These are phyloP conservation scores for Penicillium glabrum DNA, from an alignment of 2,329 filamentous ascomycete genomes.

Conservation along the genomic window DNA sequence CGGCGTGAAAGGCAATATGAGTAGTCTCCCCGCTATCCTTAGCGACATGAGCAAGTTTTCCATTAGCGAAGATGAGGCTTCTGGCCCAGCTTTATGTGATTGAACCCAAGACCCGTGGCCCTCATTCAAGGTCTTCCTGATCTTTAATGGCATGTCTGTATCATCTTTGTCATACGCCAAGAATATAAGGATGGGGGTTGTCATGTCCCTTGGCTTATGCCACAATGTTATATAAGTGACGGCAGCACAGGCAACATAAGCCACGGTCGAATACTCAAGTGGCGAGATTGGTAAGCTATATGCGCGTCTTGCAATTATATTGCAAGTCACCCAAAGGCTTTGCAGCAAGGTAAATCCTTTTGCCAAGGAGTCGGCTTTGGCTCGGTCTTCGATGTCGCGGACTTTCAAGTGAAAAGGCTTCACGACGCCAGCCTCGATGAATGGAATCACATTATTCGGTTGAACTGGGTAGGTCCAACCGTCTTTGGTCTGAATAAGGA, in stretches of 20 bases:
- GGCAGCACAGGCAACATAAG: constrained; percentile 9
- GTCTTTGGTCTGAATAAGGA: constrained; percentile 7
- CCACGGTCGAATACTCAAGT: constrained; percentile 14
- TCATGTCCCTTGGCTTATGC: constrained; percentile 19
- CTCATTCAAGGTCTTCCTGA: background rate
- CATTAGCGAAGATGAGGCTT: background rate
- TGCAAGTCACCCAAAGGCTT: constrained; percentile 6
- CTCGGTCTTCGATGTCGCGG: constrained; percentile 13
- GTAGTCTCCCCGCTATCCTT: background rate
- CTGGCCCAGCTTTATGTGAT: background rate
- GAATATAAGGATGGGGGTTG: constrained; percentile 12
- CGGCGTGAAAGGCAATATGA: background rate
- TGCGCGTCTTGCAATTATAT: constrained; percentile 10
- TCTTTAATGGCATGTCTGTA: constrained; percentile 1
- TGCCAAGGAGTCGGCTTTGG: constrained; percentile 14
- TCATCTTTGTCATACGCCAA: constrained; percentile 3
- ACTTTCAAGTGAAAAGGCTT: constrained; percentile 2
- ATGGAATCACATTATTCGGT: background rate
- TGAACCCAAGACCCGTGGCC: background rate
- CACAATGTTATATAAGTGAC: constrained; percentile 13
- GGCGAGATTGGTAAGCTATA: constrained; percentile 10
- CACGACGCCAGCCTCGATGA: constrained; percentile 10
- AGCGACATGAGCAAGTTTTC: background rate
- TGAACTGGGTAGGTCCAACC: constrained; percentile 8
- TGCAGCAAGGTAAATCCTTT: constrained; percentile 13